Conservation (phyloP, 208 protist genomes). For the Spongospora subterranea region DNA sequence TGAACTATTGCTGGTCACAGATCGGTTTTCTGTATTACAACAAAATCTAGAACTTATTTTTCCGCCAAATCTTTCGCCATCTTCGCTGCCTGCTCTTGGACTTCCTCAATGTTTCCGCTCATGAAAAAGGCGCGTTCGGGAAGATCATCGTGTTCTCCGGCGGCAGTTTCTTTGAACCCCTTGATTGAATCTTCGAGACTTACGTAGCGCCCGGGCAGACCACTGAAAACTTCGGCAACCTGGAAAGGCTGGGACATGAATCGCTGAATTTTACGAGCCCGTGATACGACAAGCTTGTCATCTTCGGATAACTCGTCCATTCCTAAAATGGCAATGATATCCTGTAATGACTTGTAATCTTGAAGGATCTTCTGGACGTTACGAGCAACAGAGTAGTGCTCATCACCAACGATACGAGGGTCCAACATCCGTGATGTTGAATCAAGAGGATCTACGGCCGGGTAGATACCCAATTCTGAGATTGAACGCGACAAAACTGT, state of each 20-base stretch:
- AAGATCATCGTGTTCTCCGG: constrained; percentile 92
- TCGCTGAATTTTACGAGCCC: constrained; percentile 90
- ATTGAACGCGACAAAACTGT: constrained; percentile 95
- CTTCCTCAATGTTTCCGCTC: constrained; percentile 91
- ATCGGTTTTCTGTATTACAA: too few species aligned
- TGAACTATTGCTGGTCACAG: too few species aligned
- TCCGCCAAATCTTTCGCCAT: constrained; percentile 75
- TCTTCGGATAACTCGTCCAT: constrained; percentile 98
- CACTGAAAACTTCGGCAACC: constrained; percentile 95
- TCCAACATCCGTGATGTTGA: constrained; percentile 96
- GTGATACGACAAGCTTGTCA: constrained; percentile 92
- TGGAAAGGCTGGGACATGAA: constrained; percentile 98
- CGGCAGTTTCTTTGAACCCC: constrained; percentile 88
- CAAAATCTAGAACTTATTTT: background rate
- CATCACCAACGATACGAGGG: constrained; percentile 89
- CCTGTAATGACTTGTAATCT: constrained; percentile 96
- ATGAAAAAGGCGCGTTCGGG: constrained; percentile 97
- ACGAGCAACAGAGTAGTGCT: constrained; percentile 96
- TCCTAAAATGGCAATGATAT: constrained; percentile 98
- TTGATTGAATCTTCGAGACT: constrained; percentile 88
- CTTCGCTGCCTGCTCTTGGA: constrained; percentile 86
- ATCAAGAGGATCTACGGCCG: constrained; percentile 96
- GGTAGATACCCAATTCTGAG: constrained; percentile 95
- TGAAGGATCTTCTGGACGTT: constrained; percentile 93
- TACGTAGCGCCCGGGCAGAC: constrained; percentile 91